Percentiles rank a stretch among this genome's conserved stretches.
phyloP scores from a whole-genome alignment of 1,284 basidiomycete genomes.

The Moniliella sp. region DNA sequence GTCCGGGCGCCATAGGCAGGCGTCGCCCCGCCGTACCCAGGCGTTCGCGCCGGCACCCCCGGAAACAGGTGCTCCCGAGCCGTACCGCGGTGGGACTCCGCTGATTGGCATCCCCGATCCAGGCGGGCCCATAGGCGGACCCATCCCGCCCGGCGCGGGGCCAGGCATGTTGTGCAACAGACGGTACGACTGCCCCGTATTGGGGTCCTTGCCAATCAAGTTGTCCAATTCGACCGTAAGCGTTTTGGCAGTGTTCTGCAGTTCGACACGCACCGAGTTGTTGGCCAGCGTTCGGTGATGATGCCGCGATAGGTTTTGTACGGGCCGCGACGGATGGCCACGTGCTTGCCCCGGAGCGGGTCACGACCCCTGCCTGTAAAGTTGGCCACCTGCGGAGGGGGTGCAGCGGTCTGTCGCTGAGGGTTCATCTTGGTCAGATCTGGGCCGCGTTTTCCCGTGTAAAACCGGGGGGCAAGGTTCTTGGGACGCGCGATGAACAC shows the following conservation, averaged over 20 bases:
- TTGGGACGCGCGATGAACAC: slow-evolving; percentile 57
- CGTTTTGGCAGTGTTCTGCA: slow-evolving; percentile 71
- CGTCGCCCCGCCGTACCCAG: not conserved
- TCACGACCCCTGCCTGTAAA: slow-evolving; percentile 37
- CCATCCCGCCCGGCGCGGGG: slow-evolving; percentile 4
- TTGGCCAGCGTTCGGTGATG: slow-evolving; percentile 62
- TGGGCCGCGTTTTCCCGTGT: slow-evolving; percentile 45
- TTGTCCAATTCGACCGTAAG: slow-evolving; percentile 65
- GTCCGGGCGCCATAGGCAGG: slow-evolving; percentile 6
- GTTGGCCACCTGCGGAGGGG: not conserved
- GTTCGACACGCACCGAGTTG: slow-evolving; percentile 72
- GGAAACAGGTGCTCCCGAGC: not conserved
- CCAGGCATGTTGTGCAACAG: not conserved
- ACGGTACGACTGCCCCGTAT: slow-evolving; percentile 15
- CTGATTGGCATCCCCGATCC: not conserved
- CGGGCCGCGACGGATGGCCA: slow-evolving; percentile 64
- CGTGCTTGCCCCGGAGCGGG: slow-evolving; percentile 56
- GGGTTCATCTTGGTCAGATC: slow-evolving; percentile 44
- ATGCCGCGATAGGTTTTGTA: slow-evolving; percentile 77
- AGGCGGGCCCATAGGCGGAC: not conserved
- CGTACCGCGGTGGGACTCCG: slow-evolving; percentile 1
- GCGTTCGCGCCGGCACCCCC: not conserved
- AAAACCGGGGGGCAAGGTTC: slow-evolving; percentile 43
- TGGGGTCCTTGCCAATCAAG: slow-evolving; percentile 46
- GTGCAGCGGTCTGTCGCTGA: slow-evolving; percentile 28